Base-by-base conservation (phyloP, 768 basidiomycete genomes). In the Mycena floridula region DNA sequence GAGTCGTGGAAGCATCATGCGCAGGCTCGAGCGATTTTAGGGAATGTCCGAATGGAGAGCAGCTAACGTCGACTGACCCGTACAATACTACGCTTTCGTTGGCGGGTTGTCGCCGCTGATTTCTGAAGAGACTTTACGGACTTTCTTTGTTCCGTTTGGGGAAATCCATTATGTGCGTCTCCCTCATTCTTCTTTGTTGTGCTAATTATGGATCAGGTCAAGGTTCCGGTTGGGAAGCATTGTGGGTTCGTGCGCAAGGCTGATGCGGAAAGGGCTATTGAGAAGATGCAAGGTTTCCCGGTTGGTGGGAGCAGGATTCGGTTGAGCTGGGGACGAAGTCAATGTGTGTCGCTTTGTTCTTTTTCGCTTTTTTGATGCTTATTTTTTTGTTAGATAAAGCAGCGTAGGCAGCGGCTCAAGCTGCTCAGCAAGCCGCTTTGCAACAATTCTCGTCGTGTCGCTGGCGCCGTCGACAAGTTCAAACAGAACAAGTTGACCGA, bases 401-500 rank as follows among this genome's bases (percentile, higher is more conserved):
- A 15, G 89, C 89, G 4, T 89, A 91, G 59, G 89, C 89, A 3
- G 89, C 89, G 15, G 89, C 88, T 7, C 88, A 89, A 54, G 82
- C 81, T 12, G 81, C 85, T 7, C 87, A 89, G 58, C 78, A 82
- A 12, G 83, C 84, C 21, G 81, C 86, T 28, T 62, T 85, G 39
- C 81, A 85, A n/a, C n/a, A n/a, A n/a, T n/a, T n/a, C n/a, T n/a
- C n/a, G n/a, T n/a, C n/a, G n/a, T n/a, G 90, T 98, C 9, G 86
- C 85, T 12, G 88, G 84, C 11, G 77, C 85, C 13, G 80, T 93
- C 32, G 95, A 98, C 72, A 96, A 91, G 65, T 97, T 98, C 70
- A 93, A 90, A 61, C 96, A 99, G 62, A 95, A 97, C 64, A 97
- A 94, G 65, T 69, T 99, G 40, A 94, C 92, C 0, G 92, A 97